Evolutionary conservation across 768 basidiomycete genomes (phyloP), one percentile per base, ranked within the genome.

Genomic region (Neoboletus magnificus): DNA sequence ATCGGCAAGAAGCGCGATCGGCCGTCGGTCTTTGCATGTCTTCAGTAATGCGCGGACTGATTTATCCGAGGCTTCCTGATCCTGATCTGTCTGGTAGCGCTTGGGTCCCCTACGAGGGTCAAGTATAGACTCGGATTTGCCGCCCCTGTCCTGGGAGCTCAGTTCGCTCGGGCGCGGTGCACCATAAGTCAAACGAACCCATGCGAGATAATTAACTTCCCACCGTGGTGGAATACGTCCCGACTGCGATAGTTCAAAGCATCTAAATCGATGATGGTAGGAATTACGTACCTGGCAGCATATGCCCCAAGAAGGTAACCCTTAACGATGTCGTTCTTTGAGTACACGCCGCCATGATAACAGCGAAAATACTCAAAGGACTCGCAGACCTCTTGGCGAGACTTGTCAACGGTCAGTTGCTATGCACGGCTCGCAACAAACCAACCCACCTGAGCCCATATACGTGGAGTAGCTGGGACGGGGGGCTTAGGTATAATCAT

Each of bases 351-450:
- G 12, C 88, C 75, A 69, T 93, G 91, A 66, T 89, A 93, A 59
- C 81, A 85, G 30, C 76, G 72, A 62, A 81, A 81, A 62, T 83
- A 85, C 22, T 85, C 82, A 46, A 86, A 82, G 5, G 85, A 81
- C 68, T 93, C 91, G 72, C 91, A 92, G 2, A 93, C 78, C 71
- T 92, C 91, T 72, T 91, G 89, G 40, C 91, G 82, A 25, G 89
- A 87, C 89, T 91, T 51, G 48, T 29, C 20, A 42, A 59, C 13
- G 16, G 49, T 57, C 15, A 60, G 52, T 15, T 13, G n/a, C 27
- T 15, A 29, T 46, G 32, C 12, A 41, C 37, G 2, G 25, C 16
- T 42, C n/a, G 29, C 41, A 48, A 41, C 12, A 48, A 36, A 45
- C 32, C 18, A 32, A 25, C 74, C 29, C 61, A 79, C 80, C 66